These are phyloP conservation scores for Fomitopsis pinicola DNA, from an alignment of 1,284 basidiomycete genomes.

Conservation along the genomic window DNA sequence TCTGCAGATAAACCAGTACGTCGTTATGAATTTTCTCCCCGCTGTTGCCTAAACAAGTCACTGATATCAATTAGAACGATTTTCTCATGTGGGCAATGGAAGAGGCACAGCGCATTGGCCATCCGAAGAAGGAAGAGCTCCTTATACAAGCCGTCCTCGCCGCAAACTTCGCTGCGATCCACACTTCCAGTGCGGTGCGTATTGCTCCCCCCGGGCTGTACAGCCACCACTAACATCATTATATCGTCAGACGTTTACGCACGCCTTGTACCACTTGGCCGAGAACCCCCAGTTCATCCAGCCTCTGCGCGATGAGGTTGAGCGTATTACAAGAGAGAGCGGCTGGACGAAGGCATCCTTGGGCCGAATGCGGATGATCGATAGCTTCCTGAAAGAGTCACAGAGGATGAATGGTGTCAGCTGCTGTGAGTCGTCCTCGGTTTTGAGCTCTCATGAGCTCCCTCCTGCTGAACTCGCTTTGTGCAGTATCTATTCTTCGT, in stretches of 20 bases:
- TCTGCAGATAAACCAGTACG: no score
- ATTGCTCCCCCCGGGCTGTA: no score
- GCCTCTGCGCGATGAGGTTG: conserved; percentile 21
- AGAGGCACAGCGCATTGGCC: not conserved
- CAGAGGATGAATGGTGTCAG: conserved; percentile 31
- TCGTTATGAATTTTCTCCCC: no score
- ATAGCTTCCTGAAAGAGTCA: conserved; percentile 49
- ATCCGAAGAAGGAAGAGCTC: no score
- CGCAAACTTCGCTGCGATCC: conserved; percentile 27
- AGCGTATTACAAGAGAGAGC: conserved; percentile 11
- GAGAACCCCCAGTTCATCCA: conserved; percentile 16
- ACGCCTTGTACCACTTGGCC: conserved; percentile 22
- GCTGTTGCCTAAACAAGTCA: no score
- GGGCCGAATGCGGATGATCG: conserved; percentile 37
- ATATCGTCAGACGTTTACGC: conserved; percentile 18
- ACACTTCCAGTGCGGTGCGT: conserved; percentile 10
- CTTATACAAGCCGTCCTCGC: conserved; percentile 15
- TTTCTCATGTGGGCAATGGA: conserved; percentile 26
- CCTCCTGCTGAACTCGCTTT: no score
- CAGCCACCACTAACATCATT: no score
- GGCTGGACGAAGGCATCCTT: conserved; percentile 21
- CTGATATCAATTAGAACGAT: conserved; percentile 31
- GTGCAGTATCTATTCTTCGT: not conserved
- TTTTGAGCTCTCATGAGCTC: not conserved
- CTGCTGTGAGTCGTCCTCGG: conserved; percentile 11